phyloP scores from a whole-genome alignment of 176 grass and related monocot species.

The Paspalum notatum region DNA sequence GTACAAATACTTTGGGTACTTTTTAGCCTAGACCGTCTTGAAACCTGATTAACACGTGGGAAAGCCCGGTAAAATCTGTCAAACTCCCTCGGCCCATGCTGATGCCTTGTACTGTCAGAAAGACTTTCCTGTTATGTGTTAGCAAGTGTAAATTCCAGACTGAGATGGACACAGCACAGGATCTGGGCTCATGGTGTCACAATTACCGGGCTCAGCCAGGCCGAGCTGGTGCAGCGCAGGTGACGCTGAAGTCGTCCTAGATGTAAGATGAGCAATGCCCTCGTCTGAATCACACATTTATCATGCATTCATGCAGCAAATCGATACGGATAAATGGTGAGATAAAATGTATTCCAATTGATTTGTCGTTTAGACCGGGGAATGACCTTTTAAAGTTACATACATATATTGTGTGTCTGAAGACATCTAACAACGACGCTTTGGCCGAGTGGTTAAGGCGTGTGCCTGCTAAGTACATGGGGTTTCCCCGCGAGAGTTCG shows the following conservation, averaged over 20 bases:
- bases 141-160: background rate
- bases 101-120: background rate
- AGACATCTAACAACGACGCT: slow-evolving; percentile 29
- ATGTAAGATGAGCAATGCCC: too few species aligned
- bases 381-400: too few species aligned
- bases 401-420: background rate
- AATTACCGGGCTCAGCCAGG: too few species aligned
- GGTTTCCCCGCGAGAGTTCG: slow-evolving; percentile 99
- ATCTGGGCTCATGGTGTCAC: background rate
- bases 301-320: too few species aligned
- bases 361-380: too few species aligned
- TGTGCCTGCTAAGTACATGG: slow-evolving; percentile 99
- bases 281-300: too few species aligned
- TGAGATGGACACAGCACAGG: background rate
- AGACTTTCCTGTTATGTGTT: background rate
- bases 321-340: too few species aligned
- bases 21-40: background rate
- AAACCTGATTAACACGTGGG: slow-evolving; percentile 31
- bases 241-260: too few species aligned
- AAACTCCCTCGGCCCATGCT: background rate
- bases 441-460: slow-evolving; percentile 99
- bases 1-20: slow-evolving; percentile 33
- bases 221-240: too few species aligned
- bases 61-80: background rate
- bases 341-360: too few species aligned